Percentiles rank a stretch among this genome's conserved stretches.
These are phyloP conservation scores for Penicillium sp. DNA, from an alignment of 2,329 filamentous ascomycete species.

Conservation along the genomic window DNA sequence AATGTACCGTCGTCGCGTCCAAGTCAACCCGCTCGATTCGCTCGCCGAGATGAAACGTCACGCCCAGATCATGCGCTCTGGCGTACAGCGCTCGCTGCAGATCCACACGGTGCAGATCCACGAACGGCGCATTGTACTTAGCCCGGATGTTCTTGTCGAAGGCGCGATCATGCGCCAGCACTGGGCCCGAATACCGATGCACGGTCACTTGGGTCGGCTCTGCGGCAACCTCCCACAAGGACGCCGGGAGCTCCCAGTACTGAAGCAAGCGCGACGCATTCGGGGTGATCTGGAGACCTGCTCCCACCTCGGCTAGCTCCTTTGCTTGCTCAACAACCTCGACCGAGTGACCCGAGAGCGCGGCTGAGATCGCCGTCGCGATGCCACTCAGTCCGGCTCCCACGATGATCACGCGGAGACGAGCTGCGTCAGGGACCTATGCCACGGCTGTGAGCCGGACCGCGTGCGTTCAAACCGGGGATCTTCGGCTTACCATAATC, in stretches of 20 bases:
- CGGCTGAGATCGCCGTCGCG: constrained; percentile 30
- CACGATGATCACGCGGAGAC: constrained; percentile 28
- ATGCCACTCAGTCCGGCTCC: constrained; percentile 35
- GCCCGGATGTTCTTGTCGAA: constrained; percentile 54
- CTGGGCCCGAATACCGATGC: constrained; percentile 33
- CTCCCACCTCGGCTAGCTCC: constrained; percentile 51
- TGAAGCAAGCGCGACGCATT: constrained; percentile 34
- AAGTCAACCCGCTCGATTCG: constrained; percentile 47
- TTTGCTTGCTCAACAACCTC: constrained; percentile 32
- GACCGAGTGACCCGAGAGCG: constrained; percentile 27
- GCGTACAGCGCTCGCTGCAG: constrained; percentile 55
- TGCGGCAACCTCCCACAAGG: constrained; percentile 30
- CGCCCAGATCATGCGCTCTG: constrained; percentile 54
- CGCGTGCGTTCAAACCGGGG: not conserved
- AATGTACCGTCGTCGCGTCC: constrained; percentile 29
- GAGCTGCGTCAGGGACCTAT: constrained; percentile 21
- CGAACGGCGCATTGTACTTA: constrained; percentile 58
- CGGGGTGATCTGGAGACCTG: constrained; percentile 59
- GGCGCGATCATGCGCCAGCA: constrained; percentile 48
- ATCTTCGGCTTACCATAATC: too few relatives aligned
- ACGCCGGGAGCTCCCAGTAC: constrained; percentile 28
- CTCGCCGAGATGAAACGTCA: constrained; percentile 50
- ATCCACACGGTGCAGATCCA: constrained; percentile 62
- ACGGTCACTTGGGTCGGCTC: constrained; percentile 35
- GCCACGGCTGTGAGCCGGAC: not conserved